phyloP scores from a whole-genome alignment of 257 asterid genomes.

The Primulina eburnea region DNA sequence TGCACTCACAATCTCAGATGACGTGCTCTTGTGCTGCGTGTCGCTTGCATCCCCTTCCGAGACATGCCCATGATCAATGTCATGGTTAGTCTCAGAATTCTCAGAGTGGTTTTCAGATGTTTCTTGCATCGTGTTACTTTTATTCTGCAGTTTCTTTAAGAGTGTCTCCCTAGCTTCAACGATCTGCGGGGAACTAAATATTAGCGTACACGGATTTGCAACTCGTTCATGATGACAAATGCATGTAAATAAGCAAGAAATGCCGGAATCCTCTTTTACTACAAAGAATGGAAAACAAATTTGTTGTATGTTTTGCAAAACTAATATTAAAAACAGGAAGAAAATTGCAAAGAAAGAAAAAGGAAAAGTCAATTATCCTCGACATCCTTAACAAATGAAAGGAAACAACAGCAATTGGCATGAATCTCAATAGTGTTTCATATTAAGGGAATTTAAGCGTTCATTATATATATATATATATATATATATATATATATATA shows the following conservation, averaged over 20 bases:
- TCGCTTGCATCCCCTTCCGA: constrained; percentile 22
- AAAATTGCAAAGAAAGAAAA: background rate
- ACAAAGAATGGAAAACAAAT: too few species aligned
- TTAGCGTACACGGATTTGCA: constrained; percentile 9
- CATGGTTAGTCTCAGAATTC: constrained; percentile 24
- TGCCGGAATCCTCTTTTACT: background rate
- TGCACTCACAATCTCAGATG: constrained; percentile 28
- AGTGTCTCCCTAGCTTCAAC: constrained; percentile 63
- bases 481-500: too few species aligned
- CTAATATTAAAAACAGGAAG: too few species aligned
- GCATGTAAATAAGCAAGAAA: background rate
- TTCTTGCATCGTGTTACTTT: constrained; percentile 33
- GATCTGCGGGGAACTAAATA: constrained; percentile 40
- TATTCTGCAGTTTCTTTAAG: constrained; percentile 45
- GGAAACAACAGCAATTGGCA: background rate
- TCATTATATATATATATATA: too few species aligned
- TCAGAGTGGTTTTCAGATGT: constrained; percentile 32
- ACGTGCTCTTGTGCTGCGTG: constrained; percentile 20
- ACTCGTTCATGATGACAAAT: background rate
- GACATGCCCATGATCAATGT: background rate
- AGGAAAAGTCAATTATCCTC: background rate
- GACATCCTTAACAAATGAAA: background rate
- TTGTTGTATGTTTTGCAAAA: background rate
- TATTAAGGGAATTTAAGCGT: background rate
- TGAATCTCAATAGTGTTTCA: background rate